Conservation (phyloP, 495 filamentous ascomycete genomes). For the Hypoxylon fragiforme region DNA sequence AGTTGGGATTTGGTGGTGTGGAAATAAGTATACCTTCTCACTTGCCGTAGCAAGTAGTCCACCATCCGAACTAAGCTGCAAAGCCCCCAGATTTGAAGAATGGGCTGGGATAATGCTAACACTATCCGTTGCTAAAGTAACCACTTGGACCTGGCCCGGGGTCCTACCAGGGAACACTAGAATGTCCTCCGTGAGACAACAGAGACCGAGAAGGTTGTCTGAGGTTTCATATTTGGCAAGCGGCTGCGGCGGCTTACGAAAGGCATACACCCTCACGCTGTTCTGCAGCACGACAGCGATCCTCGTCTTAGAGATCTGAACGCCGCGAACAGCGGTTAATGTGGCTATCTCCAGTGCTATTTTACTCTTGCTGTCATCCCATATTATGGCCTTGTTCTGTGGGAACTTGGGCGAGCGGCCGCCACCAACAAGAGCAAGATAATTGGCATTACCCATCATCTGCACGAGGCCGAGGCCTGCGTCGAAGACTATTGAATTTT, state of each 20-base stretch:
- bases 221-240: slow-evolving; percentile 80
- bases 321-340: slow-evolving; percentile 69
- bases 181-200: slow-evolving; percentile 70
- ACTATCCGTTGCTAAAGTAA: slow-evolving; percentile 77
- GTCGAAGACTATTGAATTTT: slow-evolving; percentile 83
- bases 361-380: slow-evolving; percentile 85
- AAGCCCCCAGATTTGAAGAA: slow-evolving; percentile 72
- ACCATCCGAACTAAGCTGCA: slow-evolving; percentile 78
- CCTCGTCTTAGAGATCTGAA: slow-evolving; percentile 74
- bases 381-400: slow-evolving; percentile 89
- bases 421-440: slow-evolving; percentile 86
- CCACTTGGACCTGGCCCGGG: slow-evolving; percentile 87
- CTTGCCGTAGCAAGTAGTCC: slow-evolving; percentile 88
- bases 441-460: slow-evolving; percentile 89
- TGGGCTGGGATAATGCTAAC: slow-evolving; percentile 96
- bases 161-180: slow-evolving; percentile 84
- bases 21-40: slow-evolving; percentile 62
- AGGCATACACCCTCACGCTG: slow-evolving; percentile 79
- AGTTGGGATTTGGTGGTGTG: background rate
- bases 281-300: slow-evolving; percentile 83
- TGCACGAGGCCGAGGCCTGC: slow-evolving; percentile 80
- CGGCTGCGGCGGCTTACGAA: slow-evolving; percentile 73
- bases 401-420: slow-evolving; percentile 85
- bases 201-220: slow-evolving; percentile 83
- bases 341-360: slow-evolving; percentile 61